Percentiles rank a stretch among this genome's conserved stretches.
Conservation (phyloP, 2,329 filamentous ascomycete species). For the Curvularia sp. region DNA sequence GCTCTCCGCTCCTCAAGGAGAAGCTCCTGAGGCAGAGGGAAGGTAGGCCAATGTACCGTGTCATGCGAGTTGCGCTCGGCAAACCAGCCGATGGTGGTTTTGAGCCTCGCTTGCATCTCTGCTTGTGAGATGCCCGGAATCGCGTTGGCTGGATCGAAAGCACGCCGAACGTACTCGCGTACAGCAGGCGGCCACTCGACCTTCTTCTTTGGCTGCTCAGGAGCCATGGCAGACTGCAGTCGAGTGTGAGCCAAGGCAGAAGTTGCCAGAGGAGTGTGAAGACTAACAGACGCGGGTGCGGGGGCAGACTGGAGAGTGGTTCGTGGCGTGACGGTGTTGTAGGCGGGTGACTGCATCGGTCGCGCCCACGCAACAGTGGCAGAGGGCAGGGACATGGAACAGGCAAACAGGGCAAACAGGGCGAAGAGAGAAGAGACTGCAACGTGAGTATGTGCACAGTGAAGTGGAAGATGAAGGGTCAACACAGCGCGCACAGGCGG, state of each 20-base stretch:
- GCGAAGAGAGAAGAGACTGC: conserved; percentile 14
- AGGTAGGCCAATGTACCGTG: conserved; percentile 79
- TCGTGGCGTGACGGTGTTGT: conserved; percentile 56
- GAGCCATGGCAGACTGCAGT: conserved; percentile 26
- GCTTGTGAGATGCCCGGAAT: conserved; percentile 54
- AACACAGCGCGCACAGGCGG: conserved; percentile 9
- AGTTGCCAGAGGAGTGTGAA: neutral
- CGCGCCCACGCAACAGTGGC: conserved; percentile 39
- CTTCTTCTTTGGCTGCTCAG: conserved; percentile 55
- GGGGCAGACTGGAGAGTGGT: conserved; percentile 44
- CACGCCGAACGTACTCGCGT: conserved; percentile 85
- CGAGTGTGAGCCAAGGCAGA: conserved; percentile 22
- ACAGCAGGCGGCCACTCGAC: conserved; percentile 84
- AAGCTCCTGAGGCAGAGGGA: conserved; percentile 85
- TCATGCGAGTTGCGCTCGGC: conserved; percentile 76
- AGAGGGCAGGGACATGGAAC: conserved; percentile 41
- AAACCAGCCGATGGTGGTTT: conserved; percentile 81
- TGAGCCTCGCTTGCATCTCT: conserved; percentile 86
- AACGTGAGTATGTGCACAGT: conserved; percentile 26
- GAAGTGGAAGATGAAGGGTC: conserved; percentile 1
- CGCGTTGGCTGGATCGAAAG: conserved; percentile 76
- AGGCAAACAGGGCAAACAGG: conserved; percentile 13
- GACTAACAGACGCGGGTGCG: conserved; percentile 32
- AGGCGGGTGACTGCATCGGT: conserved; percentile 50
- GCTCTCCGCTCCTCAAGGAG: conserved; percentile 68